phyloP scores from a whole-genome alignment of 305 asterid genomes.

The Fraxinus latifolia region DNA sequence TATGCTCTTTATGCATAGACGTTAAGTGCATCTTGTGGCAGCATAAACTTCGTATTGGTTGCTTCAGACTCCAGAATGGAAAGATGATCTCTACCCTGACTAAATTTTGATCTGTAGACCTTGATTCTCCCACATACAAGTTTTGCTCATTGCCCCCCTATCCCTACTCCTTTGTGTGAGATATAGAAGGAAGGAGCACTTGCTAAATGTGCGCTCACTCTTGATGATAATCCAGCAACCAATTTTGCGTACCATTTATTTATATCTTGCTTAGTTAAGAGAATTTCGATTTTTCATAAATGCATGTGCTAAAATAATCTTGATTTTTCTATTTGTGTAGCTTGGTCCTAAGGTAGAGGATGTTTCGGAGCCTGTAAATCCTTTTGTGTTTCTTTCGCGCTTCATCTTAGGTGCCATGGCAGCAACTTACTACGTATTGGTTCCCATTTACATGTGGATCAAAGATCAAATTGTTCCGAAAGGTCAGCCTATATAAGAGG shows the following conservation, averaged over 20 bases:
- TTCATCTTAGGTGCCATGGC: slow-evolving; percentile 78
- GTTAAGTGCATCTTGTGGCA: not conserved
- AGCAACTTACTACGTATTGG: slow-evolving; percentile 66
- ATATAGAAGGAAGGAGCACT: not conserved
- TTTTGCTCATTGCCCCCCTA: not conserved
- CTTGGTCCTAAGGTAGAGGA: slow-evolving; percentile 89
- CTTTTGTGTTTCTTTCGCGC: slow-evolving; percentile 52
- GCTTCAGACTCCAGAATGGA: not conserved
- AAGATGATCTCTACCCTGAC: not conserved
- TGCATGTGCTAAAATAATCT: not conserved
- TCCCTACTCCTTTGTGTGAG: not conserved
- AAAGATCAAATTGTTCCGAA: slow-evolving; percentile 79
- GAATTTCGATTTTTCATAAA: not conserved
- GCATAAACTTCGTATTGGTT: not conserved
- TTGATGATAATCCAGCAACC: not conserved
- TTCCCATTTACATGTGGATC: slow-evolving; percentile 96
- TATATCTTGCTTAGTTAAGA: not conserved
- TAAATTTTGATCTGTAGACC: not conserved
- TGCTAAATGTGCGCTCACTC: not conserved
- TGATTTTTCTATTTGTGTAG: slow-evolving; percentile 34
- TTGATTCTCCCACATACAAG: not conserved
- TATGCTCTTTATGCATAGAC: not conserved
- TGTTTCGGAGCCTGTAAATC: slow-evolving; percentile 64
- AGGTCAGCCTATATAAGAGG: slow-evolving; percentile 66
- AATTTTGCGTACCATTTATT: not conserved